These are phyloP conservation scores for Colletotrichum sp. DNA, from an alignment of 2,329 filamentous ascomycete genomes.

Conservation along the genomic window DNA sequence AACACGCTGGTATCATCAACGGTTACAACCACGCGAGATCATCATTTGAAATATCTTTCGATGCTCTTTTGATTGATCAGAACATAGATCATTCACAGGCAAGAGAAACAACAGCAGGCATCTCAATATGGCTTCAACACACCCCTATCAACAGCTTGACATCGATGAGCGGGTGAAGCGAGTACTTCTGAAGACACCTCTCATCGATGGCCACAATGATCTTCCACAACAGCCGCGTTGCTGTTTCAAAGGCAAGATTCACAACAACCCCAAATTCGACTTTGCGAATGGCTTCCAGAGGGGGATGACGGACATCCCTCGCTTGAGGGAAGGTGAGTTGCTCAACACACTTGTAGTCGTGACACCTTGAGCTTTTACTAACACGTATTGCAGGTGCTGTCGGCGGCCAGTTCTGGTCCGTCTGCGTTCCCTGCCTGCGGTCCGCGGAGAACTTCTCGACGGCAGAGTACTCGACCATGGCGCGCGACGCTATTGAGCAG, in stretches of 20 bases:
- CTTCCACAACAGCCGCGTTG: constrained; percentile 31
- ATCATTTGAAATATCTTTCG: accelerated
- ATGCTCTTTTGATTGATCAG: accelerated
- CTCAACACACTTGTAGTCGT: too few species aligned
- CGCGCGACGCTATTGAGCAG: constrained; percentile 24
- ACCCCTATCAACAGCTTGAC: constrained; percentile 7
- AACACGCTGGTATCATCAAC: not conserved
- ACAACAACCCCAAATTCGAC: constrained; percentile 37
- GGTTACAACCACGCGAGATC: accelerated
- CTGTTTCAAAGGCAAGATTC: constrained; percentile 33
- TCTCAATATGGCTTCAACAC: not conserved
- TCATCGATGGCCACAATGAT: constrained; percentile 41
- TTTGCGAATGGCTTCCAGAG: constrained; percentile 33
- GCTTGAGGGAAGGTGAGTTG: constrained; percentile 23
- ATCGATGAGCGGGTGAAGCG: constrained; percentile 33
- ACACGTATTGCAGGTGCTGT: constrained; percentile 17
- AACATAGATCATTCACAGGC: accelerated
- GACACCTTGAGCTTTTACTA: not conserved
- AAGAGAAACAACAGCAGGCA: accelerated
- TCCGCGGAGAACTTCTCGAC: constrained; percentile 30
- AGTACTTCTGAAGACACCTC: constrained; percentile 29
- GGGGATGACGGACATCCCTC: constrained; percentile 35
- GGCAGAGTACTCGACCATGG: constrained; percentile 24
- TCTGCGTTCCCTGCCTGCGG: constrained; percentile 28
- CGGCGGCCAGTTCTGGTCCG: constrained; percentile 34